A percentile compares a stretch with the other conserved stretches of the same genome.
Evolutionary conservation across 2,329 filamentous ascomycete species (phyloP).

Genomic region (Metarhizium album): DNA sequence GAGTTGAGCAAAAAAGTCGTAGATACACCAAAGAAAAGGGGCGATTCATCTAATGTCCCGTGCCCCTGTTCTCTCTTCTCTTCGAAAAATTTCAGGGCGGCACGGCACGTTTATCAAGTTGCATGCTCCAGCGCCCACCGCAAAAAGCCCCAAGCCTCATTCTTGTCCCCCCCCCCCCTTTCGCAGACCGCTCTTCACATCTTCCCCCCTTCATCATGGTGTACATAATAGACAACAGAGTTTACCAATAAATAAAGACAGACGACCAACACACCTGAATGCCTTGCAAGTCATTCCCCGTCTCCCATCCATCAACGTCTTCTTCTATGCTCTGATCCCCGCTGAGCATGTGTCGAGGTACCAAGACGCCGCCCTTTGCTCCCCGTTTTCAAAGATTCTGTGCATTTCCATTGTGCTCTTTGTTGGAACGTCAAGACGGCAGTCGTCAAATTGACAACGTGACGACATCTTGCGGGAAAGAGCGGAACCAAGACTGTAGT

Average conservation of each 20-base stretch:
- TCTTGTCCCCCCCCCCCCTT: no score
- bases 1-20: slow-evolving; percentile 8
- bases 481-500: neutral
- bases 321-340: slow-evolving; percentile 1
- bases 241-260: neutral
- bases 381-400: neutral
- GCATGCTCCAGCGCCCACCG: slow-evolving; percentile 4
- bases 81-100: neutral
- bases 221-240: slow-evolving; percentile 2
- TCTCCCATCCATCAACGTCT: neutral
- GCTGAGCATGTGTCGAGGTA: neutral
- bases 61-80: neutral
- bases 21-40: neutral
- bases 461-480: neutral
- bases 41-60: slow-evolving; percentile 5
- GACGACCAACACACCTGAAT: neutral
- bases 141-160: neutral
- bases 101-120: neutral
- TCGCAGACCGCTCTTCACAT: neutral
- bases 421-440: neutral
- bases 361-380: neutral
- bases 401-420: neutral
- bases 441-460: neutral
- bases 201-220: neutral
- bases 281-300: neutral